phyloP scores from a whole-genome alignment of 768 basidiomycete genomes.

The Hypholoma fasciculare region DNA sequence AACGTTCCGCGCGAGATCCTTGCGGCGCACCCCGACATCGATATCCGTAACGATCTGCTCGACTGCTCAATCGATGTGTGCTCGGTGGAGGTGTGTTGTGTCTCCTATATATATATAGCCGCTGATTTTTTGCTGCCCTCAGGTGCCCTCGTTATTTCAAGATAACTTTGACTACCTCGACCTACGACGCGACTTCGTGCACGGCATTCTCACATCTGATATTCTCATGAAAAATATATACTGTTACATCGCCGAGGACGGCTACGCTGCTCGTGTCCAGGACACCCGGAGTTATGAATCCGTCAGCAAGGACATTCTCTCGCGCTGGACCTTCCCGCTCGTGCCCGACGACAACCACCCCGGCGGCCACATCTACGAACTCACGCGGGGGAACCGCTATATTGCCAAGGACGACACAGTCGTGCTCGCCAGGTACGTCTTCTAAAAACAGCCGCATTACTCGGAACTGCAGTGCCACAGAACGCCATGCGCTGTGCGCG shows the following conservation, averaged over 20 bases:
- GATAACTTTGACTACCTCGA: constrained; percentile 98
- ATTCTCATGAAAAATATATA: constrained; percentile 93
- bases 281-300: constrained; percentile 92
- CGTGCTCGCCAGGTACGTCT: constrained; percentile 72
- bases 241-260: constrained; percentile 84
- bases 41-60: constrained; percentile 85
- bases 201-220: constrained; percentile 93
- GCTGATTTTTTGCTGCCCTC: constrained; percentile 4
- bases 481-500: neutral
- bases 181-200: constrained; percentile 89
- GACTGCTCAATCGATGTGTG: constrained; percentile 93
- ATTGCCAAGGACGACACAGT: constrained; percentile 79
- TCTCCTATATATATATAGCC: neutral
- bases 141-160: constrained; percentile 96
- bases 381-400: constrained; percentile 87
- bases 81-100: constrained; percentile 76
- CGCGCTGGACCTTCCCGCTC: constrained; percentile 93
- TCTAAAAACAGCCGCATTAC: neutral
- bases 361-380: constrained; percentile 78
- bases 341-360: constrained; percentile 95
- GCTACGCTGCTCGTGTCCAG: constrained; percentile 91
- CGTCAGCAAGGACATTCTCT: constrained; percentile 90
- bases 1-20: constrained; percentile 81
- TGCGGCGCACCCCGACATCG: constrained; percentile 71
- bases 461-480: too few species aligned